Evolutionary conservation across 2,329 filamentous ascomycete species (phyloP).

Genomic region (Diaporthe ampelina): DNA sequence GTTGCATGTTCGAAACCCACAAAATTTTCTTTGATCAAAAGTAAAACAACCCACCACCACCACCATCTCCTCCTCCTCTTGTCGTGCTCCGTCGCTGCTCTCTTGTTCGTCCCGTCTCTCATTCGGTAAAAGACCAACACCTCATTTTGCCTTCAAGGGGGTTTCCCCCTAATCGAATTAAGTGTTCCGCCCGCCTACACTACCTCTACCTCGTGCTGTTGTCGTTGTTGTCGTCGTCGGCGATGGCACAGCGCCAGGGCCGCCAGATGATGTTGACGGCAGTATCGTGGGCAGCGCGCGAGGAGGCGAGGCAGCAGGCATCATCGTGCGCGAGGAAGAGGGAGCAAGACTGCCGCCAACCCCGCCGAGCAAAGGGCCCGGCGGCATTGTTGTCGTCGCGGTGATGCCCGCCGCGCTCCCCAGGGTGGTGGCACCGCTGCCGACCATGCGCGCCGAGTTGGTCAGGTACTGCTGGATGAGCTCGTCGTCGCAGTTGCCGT

Average conservation of each 20-base stretch:
- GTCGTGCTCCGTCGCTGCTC: neutral
- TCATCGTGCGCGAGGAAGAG: no score
- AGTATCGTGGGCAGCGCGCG: no score
- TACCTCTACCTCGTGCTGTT: neutral
- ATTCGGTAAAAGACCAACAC: no score
- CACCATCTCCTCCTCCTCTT: no score
- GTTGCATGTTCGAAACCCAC: conserved; percentile 8
- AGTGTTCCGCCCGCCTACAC: neutral
- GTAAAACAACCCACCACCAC: neutral
- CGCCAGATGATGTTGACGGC: neutral
- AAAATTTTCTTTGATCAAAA: neutral
- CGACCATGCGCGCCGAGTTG: conserved; percentile 43
- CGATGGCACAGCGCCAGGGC: no score
- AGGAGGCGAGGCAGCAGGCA: neutral
- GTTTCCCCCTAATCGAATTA: no score
- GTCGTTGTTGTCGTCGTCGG: no score
- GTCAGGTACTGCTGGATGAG: conserved; percentile 49
- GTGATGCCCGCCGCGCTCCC: no score
- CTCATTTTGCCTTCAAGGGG: no score
- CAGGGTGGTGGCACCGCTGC: neutral
- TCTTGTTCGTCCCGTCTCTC: neutral
- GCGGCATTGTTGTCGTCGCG: no score
- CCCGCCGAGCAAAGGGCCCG: no score
- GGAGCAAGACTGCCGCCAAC: no score
- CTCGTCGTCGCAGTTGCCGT: conserved; percentile 47